These are phyloP conservation scores for Ceratocystis harringtonii DNA, from an alignment of 2,329 filamentous ascomycete genomes.

Conservation along the genomic window DNA sequence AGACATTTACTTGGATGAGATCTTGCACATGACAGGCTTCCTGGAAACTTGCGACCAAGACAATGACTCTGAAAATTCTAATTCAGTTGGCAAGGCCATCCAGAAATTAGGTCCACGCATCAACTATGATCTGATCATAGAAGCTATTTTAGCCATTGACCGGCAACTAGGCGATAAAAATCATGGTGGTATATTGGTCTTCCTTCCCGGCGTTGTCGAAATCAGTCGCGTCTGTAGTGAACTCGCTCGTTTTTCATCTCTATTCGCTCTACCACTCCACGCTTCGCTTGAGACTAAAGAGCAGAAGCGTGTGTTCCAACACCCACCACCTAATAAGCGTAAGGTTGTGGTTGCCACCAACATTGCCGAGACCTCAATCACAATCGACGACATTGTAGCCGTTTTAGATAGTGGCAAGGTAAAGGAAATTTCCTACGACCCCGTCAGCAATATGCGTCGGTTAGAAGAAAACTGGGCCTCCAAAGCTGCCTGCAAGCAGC, in stretches of 20 bases:
- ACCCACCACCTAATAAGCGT: slow-evolving; percentile 60
- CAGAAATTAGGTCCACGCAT: slow-evolving; percentile 66
- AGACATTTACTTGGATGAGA: slow-evolving; percentile 80
- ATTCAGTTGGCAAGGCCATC: slow-evolving; percentile 51
- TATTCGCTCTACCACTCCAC: slow-evolving; percentile 77
- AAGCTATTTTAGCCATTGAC: slow-evolving; percentile 71
- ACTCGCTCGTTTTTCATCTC: slow-evolving; percentile 43
- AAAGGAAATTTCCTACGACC: slow-evolving; percentile 91
- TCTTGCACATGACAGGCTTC: slow-evolving; percentile 67
- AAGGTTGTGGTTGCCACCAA: slow-evolving; percentile 95
- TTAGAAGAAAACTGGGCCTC: slow-evolving; percentile 94
- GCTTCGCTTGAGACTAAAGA: slow-evolving; percentile 80
- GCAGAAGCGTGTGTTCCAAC: slow-evolving; percentile 72
- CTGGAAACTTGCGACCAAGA: slow-evolving; percentile 32
- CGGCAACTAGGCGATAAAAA: slow-evolving; percentile 54
- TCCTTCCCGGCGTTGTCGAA: slow-evolving; percentile 81
- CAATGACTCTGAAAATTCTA: slow-evolving; percentile 1
- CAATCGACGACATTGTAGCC: slow-evolving; percentile 90
- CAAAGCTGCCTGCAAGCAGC: slow-evolving; percentile 82
- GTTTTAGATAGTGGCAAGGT: slow-evolving; percentile 92
- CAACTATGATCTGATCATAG: slow-evolving; percentile 76
- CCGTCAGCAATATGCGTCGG: slow-evolving; percentile 82
- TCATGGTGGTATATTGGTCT: slow-evolving; percentile 77
- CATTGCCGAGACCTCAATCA: slow-evolving; percentile 95
- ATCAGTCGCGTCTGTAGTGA: slow-evolving; percentile 67